These are phyloP conservation scores for Trichoderma afroharzianum DNA, from an alignment of 2,329 filamentous ascomycete species.

Conservation along the genomic window DNA sequence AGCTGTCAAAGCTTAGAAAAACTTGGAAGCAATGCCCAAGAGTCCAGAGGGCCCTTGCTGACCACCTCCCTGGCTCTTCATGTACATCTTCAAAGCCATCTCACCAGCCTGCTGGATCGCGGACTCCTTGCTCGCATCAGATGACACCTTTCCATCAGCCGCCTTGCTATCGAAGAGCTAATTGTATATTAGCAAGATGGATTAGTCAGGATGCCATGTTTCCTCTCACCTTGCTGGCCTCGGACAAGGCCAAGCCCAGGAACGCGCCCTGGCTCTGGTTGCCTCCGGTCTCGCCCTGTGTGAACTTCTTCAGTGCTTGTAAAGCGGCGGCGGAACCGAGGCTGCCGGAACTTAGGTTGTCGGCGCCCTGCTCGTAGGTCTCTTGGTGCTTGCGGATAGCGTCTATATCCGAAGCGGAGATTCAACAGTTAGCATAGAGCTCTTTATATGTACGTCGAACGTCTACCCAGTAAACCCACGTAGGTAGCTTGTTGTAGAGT, in stretches of 20 bases:
- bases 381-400: constrained; percentile 73
- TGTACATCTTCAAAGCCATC: constrained; percentile 86
- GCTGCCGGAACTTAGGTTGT: constrained; percentile 44
- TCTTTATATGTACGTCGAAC: background rate
- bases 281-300: constrained; percentile 47
- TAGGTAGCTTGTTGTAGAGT: background rate
- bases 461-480: background rate
- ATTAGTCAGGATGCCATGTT: background rate
- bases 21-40: constrained; percentile 46
- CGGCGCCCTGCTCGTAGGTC: constrained; percentile 57
- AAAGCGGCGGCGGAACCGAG: constrained; percentile 74
- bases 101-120: constrained; percentile 76
- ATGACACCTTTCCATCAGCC: constrained; percentile 49
- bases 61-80: constrained; percentile 65
- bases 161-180: constrained; percentile 60
- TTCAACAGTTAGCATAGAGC: background rate
- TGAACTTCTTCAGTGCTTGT: constrained; percentile 79
- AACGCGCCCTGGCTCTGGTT: constrained; percentile 70
- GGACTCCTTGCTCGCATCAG: constrained; percentile 71
- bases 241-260: constrained; percentile 80
- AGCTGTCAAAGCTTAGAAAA: constrained; percentile 28
- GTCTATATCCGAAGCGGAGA: constrained; percentile 39
- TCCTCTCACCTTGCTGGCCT: constrained; percentile 69
- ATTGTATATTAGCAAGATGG: background rate
- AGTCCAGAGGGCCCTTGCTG: constrained; percentile 36